These are phyloP conservation scores for Botrytis hyacinthi DNA, from an alignment of 2,329 filamentous ascomycete genomes.

Conservation along the genomic window DNA sequence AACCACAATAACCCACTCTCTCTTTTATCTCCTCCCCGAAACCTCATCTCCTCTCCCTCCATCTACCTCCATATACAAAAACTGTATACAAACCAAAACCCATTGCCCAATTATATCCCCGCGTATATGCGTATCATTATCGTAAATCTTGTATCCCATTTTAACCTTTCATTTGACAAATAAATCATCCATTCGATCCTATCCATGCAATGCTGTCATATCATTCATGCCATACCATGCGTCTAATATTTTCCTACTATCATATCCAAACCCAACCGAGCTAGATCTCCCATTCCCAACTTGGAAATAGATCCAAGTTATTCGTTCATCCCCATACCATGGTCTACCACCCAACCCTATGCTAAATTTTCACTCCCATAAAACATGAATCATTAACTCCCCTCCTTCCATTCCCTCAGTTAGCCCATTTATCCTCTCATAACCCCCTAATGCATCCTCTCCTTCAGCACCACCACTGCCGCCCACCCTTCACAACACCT, in stretches of 20 bases:
- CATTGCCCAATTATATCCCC: neutral
- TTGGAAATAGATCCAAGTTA: neutral
- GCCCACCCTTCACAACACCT: constrained; percentile 68
- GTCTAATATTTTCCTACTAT: neutral
- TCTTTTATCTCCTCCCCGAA: neutral
- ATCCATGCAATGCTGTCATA: neutral
- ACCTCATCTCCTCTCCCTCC: neutral
- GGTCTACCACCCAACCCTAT: neutral
- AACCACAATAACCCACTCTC: neutral
- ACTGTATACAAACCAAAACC: neutral
- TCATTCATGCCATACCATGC: neutral
- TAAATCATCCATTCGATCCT: neutral
- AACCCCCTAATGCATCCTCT: constrained; percentile 51
- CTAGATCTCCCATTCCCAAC: neutral
- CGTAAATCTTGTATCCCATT: neutral
- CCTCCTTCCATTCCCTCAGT: too few relatives aligned
- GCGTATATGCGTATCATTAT: neutral
- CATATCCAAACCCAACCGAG: neutral
- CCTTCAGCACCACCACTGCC: constrained; percentile 63
- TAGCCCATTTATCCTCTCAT: neutral
- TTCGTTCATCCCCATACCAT: neutral
- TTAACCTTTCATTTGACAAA: neutral
- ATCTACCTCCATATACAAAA: neutral
- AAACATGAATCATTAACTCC: neutral
- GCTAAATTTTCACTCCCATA: constrained; percentile 2